Evolutionary conservation across 805 yeast species (phyloP).

Genomic region (Priceomyces carsonii): DNA sequence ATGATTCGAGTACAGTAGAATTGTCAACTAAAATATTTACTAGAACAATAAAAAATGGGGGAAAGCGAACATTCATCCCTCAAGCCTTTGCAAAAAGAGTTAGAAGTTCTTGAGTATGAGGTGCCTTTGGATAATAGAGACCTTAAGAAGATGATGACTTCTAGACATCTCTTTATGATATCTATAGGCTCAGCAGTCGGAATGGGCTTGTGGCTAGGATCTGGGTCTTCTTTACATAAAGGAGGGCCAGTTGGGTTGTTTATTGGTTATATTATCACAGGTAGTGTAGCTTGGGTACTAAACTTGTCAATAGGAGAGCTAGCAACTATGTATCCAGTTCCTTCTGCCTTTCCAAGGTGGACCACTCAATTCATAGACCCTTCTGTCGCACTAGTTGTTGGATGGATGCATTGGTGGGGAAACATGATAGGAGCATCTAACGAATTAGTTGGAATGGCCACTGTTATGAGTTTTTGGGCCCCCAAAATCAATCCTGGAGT

Average conservation of each 20-base stretch:
- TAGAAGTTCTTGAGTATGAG: no score
- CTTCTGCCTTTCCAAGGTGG: slow-evolving; percentile 1
- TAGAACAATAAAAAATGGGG: no score
- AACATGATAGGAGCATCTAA: slow-evolving; percentile 1
- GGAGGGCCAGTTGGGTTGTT: neutral
- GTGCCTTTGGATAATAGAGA: no score
- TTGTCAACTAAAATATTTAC: no score
- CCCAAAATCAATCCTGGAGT: slow-evolving; percentile 16
- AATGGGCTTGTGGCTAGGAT: slow-evolving; percentile 1
- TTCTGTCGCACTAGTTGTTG: neutral
- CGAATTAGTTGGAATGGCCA: neutral
- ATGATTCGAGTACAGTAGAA: no score
- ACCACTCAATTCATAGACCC: neutral
- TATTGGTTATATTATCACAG: neutral
- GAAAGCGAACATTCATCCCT: no score
- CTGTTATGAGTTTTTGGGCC: neutral
- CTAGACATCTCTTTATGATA: no score
- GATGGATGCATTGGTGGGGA: slow-evolving; percentile 1
- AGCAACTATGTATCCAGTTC: slow-evolving; percentile 1
- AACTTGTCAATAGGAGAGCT: slow-evolving; percentile 1
- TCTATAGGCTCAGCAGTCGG: neutral
- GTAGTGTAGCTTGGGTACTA: neutral
- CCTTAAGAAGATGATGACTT: no score
- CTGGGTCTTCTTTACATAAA: neutral
- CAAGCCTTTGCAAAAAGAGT: no score